Conservation (phyloP, 2,329 filamentous ascomycete species). For the Pyrenochaeta sp. region DNA sequence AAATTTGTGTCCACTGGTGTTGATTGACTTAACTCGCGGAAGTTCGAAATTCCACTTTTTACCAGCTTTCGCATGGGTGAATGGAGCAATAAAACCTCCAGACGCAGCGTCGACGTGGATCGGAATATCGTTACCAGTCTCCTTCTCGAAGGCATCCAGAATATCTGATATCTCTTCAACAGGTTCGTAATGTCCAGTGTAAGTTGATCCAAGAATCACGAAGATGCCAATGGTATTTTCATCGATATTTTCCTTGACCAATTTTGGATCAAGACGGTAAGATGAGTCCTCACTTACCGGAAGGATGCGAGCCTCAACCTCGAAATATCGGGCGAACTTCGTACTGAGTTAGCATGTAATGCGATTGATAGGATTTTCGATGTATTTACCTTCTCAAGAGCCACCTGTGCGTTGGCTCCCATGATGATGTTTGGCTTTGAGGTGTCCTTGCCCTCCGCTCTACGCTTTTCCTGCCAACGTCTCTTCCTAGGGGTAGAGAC, state of each 20-base stretch:
- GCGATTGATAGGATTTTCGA: background rate
- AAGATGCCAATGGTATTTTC: constrained; percentile 82
- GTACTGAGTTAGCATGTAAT: too few relatives aligned
- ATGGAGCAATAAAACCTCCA: constrained; percentile 69
- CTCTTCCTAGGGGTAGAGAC: constrained; percentile 40
- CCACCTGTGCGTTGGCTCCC: constrained; percentile 77
- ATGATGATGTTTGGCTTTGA: constrained; percentile 76
- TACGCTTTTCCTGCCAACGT: constrained; percentile 73
- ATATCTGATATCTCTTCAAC: constrained; percentile 73
- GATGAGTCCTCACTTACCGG: constrained; percentile 69
- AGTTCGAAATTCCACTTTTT: constrained; percentile 71
- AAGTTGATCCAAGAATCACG: constrained; percentile 75
- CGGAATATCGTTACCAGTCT: constrained; percentile 70
- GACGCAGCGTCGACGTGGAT: constrained; percentile 72
- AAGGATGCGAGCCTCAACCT: constrained; percentile 72
- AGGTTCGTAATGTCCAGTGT: constrained; percentile 77
- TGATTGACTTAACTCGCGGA: constrained; percentile 72
- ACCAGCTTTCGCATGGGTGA: constrained; percentile 64
- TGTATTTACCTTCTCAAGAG: constrained; percentile 67
- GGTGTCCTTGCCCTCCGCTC: constrained; percentile 68
- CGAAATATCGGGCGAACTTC: constrained; percentile 74
- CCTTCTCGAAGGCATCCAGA: constrained; percentile 68
- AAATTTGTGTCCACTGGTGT: constrained; percentile 70
- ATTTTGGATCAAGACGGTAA: constrained; percentile 69
- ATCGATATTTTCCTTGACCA: constrained; percentile 73